Percentiles rank a stretch among this genome's conserved stretches.
These are phyloP conservation scores for Arctostaphylos glauca DNA, from an alignment of 148 eudicot species.

Conservation along the genomic window DNA sequence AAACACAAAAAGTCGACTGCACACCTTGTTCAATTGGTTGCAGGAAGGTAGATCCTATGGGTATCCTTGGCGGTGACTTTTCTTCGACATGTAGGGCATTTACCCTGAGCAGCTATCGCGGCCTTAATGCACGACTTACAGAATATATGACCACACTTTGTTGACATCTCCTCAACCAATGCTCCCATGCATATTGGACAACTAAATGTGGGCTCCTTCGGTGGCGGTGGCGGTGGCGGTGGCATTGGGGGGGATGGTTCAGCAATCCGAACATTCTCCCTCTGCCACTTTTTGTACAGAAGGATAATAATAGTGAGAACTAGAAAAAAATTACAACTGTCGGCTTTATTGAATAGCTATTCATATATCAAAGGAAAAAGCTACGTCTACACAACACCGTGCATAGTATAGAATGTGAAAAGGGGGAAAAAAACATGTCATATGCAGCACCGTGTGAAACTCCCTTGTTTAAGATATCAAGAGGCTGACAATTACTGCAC, in stretches of 20 bases:
- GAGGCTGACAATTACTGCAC: not conserved
- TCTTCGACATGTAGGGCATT: constrained; percentile 91
- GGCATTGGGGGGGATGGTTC: constrained; percentile 9
- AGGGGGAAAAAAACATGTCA: not conserved
- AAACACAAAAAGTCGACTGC: not conserved
- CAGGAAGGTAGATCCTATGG: constrained; percentile 76
- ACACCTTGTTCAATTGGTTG: constrained; percentile 48
- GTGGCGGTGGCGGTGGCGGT: constrained; percentile 54
- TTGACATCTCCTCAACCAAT: constrained; percentile 73
- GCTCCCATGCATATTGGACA: constrained; percentile 96
- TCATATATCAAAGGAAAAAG: not conserved
- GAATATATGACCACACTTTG: constrained; percentile 95
- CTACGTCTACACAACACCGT: not conserved
- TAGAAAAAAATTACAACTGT: not conserved
- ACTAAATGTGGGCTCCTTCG: constrained; percentile 61
- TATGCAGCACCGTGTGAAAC: not conserved
- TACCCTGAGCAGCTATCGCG: constrained; percentile 58
- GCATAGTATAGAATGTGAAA: not conserved
- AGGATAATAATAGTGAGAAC: constrained; percentile 9
- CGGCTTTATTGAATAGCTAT: not conserved
- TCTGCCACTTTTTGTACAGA: constrained; percentile 31
- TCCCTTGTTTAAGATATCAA: not conserved
- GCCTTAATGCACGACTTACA: constrained; percentile 74
- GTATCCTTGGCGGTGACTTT: constrained; percentile 56
- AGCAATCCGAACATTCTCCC: constrained; percentile 12